Evolutionary conservation across 441 rosid genomes (phyloP).

Genomic region (Erodium trifolium): DNA sequence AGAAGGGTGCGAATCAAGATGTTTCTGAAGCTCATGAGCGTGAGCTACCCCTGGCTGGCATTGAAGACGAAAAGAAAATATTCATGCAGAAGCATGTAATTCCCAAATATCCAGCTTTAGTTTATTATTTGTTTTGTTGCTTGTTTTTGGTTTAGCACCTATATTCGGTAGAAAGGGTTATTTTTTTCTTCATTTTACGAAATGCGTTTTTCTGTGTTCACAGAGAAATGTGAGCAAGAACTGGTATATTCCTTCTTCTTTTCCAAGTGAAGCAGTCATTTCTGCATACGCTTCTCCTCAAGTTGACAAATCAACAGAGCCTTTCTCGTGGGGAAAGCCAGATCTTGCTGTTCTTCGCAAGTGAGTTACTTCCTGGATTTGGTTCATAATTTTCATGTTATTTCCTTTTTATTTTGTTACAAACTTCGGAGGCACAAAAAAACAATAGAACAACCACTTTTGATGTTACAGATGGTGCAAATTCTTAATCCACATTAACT

Average conservation of each 20-base stretch:
- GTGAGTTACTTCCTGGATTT: conserved; percentile 34
- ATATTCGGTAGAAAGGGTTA: conserved; percentile 7
- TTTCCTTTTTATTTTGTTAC: not conserved
- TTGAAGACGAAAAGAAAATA: conserved; percentile 45
- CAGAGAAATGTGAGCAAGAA: conserved; percentile 98
- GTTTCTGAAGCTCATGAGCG: conserved; percentile 23
- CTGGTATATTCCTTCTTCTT: conserved; percentile 83
- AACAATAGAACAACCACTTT: not conserved
- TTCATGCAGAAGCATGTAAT: conserved; percentile 89
- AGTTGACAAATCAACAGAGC: conserved; percentile 88
- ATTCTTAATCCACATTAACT: not conserved
- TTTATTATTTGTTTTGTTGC: not conserved
- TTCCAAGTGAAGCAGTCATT: conserved; percentile 80
- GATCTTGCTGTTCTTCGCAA: conserved; percentile 67
- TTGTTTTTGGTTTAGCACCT: not conserved
- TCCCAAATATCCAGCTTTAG: conserved; percentile 10
- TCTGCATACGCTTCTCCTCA: conserved; percentile 76
- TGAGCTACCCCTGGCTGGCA: conserved; percentile 25
- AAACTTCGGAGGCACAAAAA: conserved; percentile 5
- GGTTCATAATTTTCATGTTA: conserved; percentile 11
- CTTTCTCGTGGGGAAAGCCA: conserved; percentile 92
- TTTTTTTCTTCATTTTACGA: conserved; percentile 11
- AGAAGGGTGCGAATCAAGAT: conserved; percentile 27
- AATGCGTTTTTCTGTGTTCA: conserved; percentile 15
- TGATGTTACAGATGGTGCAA: conserved; percentile 5